Percentiles rank a stretch among this genome's conserved stretches.
Evolutionary conservation across 2,329 filamentous ascomycete species (phyloP).

Genomic region (Penicillium sp.): DNA sequence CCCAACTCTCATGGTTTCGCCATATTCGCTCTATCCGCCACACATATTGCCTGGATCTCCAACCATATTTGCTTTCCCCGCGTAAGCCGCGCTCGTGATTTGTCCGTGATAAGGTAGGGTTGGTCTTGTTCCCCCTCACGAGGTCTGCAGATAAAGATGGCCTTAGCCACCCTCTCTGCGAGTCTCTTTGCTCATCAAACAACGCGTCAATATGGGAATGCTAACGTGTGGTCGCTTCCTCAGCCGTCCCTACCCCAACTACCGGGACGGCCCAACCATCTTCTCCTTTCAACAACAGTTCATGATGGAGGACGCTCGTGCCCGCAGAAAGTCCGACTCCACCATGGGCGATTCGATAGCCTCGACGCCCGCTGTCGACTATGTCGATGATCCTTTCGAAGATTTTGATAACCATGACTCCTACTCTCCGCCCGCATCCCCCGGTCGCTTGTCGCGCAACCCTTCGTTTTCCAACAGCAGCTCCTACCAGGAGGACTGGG

Average conservation of each 20-base stretch:
- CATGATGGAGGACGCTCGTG: conserved; percentile 29
- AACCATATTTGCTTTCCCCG: conserved; percentile 7
- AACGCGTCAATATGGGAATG: conserved; percentile 30
- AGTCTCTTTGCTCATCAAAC: neutral
- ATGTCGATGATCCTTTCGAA: conserved; percentile 26
- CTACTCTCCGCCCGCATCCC: conserved; percentile 28
- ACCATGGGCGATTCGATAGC: conserved; percentile 21
- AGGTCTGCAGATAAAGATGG: neutral
- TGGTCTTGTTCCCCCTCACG: neutral
- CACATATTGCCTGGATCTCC: neutral
- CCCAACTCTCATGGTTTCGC: neutral
- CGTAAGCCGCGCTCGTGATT: conserved; percentile 11
- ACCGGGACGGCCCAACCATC: conserved; percentile 33
- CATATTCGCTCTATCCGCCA: neutral
- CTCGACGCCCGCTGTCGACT: conserved; percentile 25
- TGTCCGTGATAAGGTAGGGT: conserved; percentile 5
- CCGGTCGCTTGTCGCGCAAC: conserved; percentile 60
- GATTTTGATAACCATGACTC: conserved; percentile 28
- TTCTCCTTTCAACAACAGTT: conserved; percentile 37
- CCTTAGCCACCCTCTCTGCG: neutral
- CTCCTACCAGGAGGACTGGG: conserved; percentile 84
- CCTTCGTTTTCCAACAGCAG: conserved; percentile 78
- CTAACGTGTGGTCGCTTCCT: conserved; percentile 37
- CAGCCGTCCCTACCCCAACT: conserved; percentile 33
- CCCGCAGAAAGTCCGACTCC: conserved; percentile 22